Conservation (phyloP, 192 early-diverging fungal species). For the Coemansia sp. region DNA sequence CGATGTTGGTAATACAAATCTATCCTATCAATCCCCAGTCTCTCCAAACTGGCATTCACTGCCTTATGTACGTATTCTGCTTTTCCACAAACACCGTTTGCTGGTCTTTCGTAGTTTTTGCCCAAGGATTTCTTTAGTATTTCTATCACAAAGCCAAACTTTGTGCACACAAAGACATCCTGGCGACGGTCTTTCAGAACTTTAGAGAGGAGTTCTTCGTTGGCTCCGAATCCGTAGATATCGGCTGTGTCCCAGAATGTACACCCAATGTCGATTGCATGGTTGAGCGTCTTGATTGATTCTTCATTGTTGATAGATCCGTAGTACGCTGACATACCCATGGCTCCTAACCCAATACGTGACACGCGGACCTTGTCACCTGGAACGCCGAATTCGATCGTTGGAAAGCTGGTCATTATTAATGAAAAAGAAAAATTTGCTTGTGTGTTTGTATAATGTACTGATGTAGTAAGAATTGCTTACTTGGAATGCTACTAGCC, state of each 20-base stretch:
- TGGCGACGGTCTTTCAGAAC: slow-evolving; percentile 3
- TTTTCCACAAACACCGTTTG: slow-evolving; percentile 18
- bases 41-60: slow-evolving; percentile 16
- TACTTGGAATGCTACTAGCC: no score
- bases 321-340: slow-evolving; percentile 46
- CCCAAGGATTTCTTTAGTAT: not conserved
- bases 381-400: slow-evolving; percentile 25
- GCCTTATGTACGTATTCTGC: slow-evolving; percentile 53
- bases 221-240: slow-evolving; percentile 55
- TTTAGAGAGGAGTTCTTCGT: slow-evolving; percentile 49
- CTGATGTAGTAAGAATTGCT: no score
- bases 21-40: slow-evolving; percentile 25
- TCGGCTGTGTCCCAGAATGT: slow-evolving; percentile 61
- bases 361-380: slow-evolving; percentile 23
- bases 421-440: no score
- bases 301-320: slow-evolving; percentile 26
- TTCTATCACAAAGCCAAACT: not conserved
- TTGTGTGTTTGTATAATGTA: no score
- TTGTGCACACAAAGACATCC: not conserved
- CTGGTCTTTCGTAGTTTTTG: not conserved
- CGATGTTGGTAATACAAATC: slow-evolving; percentile 44
- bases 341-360: slow-evolving; percentile 33
- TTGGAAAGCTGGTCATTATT: no score
- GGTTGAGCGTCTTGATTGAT: slow-evolving; percentile 44
- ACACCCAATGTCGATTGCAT: slow-evolving; percentile 54